Base-by-base conservation (phyloP, 208 protist species). In the Leishmania arabica region DNA sequence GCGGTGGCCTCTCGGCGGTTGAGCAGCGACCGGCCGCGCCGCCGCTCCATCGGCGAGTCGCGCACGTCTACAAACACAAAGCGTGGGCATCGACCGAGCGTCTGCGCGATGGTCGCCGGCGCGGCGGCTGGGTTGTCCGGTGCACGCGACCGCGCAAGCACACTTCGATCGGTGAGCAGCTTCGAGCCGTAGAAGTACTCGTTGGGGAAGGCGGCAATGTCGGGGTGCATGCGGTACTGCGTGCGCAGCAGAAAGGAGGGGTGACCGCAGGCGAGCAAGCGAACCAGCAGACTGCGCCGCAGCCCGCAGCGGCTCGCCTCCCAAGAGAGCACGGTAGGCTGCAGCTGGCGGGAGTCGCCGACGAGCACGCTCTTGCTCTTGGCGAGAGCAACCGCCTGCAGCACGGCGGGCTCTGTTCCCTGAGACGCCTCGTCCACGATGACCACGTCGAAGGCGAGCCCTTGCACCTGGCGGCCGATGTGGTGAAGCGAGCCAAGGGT, bases 341-440 rank as follows among this genome's bases (percentile, higher is more conserved):
- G 95, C 80, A 99, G 85, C 86, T 99, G 97, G 76, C 91, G 88
- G 15, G 90, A 95, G 87, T 99, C 97, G 17, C 97, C 97, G 31
- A 98, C 94, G 47, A 99, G 81, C 37, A 98, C 85, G 40, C 85
- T 91, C 65, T 84, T 88, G 31, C 82, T 77, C 47, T 81, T 86
- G 31, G 90, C 83, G 34, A 95, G 81, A 56, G 90, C 81, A 31
- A 98, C 79, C 21, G 94, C 92, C 84, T 92, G 89, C 73, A 98
- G 80, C 21, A 94, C 86, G 60, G 95, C 92, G 45, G 95, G 93
- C 82, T 99, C 96, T 62, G 95, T 94, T 0, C 91, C 91, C 88
- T 99, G 97, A 13, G 95, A 95, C 6, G 93, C 94, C 86, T 99
- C 97, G 85, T 99, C 97, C 58, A 98, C 88, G 45, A 99, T 88